These are phyloP conservation scores for Mycena vulgaris DNA, from an alignment of 768 basidiomycete genomes.

Conservation along the genomic window DNA sequence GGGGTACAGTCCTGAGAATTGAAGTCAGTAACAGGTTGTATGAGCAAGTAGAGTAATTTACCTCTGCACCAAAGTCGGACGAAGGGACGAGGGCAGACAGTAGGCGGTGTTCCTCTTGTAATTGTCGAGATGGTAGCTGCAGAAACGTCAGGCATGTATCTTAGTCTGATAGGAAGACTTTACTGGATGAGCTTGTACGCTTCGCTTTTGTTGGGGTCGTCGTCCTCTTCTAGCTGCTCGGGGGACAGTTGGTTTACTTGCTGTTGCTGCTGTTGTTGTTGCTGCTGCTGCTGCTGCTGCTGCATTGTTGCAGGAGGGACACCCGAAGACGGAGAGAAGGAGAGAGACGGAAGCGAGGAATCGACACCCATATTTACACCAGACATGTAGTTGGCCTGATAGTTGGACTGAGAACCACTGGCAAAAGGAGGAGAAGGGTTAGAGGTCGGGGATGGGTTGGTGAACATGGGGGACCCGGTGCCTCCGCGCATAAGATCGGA, in stretches of 20 bases:
- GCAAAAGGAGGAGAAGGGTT: constrained; percentile 58
- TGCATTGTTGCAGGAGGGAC: constrained; percentile 45
- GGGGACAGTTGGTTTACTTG: constrained; percentile 45
- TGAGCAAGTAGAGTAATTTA: constrained; percentile 43
- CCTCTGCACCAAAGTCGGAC: constrained; percentile 92
- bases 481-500: constrained; percentile 71
- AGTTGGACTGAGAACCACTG: constrained; percentile 53
- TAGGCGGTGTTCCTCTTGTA: constrained; percentile 89
- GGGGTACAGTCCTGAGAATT: constrained; percentile 78
- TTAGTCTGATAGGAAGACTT: constrained; percentile 41
- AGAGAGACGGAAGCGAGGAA: constrained; percentile 63
- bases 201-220: constrained; percentile 82
- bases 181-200: constrained; percentile 89
- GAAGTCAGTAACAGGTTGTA: constrained; percentile 24
- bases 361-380: constrained; percentile 74
- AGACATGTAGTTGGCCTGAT: constrained; percentile 68
- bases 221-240: constrained; percentile 72
- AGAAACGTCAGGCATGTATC: constrained; percentile 6
- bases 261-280: constrained; percentile 39
- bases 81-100: constrained; percentile 88
- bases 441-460: constrained; percentile 47
- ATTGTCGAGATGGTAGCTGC: constrained; percentile 92
- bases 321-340: constrained; percentile 57
- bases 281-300: constrained; percentile 46
- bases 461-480: constrained; percentile 73